Evolutionary conservation across 108 stramenopile genomes (phyloP), one percentile per base, ranked within the genome.

Genomic region (Nitzschia sp.): DNA sequence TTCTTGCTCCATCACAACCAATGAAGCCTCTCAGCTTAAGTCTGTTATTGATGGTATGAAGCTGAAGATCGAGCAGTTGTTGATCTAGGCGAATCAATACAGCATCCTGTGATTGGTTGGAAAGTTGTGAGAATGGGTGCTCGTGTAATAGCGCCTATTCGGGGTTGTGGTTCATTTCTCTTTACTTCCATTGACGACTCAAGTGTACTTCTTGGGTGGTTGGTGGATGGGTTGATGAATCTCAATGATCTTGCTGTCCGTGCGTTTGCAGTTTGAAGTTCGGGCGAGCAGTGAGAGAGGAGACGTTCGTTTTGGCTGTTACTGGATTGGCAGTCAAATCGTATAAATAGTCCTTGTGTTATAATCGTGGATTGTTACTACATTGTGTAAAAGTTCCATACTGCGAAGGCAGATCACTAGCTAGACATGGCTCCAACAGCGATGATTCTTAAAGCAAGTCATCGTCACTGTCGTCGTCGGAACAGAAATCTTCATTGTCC

Each of bases 1-100:
- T 66, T 76, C 97, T 49, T 91, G 92, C 70, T 90, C 90, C 65
- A 97, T 99, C 62, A 96, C 97, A 9, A 97, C 96, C 58, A 98
- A 98, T 73, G 98, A 99, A 54, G 96, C 96, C 9, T 98, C 97
- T 5, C 98, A 98, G 92, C 90, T 99, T 36, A 98, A 95, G 81
- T 79, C 79, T 33, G 92, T 97, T 67, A 98, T 99, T 75, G 91
- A 97, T 42, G 87, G 89, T 29, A 93, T 98, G 89, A 98, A 98
- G 76, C 82, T 96, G 66, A 95, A 98, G 85, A 99, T 99, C 79
- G 99, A 99, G 81, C 96, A 98, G 72, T 86, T 99, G 25, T 88
- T 99, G 72, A 93, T 99, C 71, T 99, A 93, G 93, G 56, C 27
- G 63, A 24, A n/a, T 58, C 62, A 66, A 9, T 47, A 47, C n/a